These are phyloP conservation scores for Huntiella abstrusa DNA, from an alignment of 2,329 filamentous ascomycete species.

Conservation along the genomic window DNA sequence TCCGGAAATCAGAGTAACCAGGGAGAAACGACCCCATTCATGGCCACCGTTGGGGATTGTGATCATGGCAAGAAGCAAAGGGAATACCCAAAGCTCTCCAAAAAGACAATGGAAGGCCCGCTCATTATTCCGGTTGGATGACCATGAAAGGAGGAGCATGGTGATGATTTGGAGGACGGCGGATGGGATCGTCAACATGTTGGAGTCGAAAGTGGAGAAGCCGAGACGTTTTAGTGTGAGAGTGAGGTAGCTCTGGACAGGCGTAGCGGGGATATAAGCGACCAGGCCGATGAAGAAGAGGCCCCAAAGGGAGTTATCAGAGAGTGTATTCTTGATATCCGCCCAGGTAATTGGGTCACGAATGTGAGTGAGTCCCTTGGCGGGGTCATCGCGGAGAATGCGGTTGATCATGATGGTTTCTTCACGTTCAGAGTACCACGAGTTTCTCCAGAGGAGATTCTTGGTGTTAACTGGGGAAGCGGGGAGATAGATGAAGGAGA, in stretches of 20 bases:
- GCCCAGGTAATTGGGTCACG: conserved; percentile 29
- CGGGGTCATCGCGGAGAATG: conserved; percentile 34
- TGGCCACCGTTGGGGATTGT: conserved; percentile 16
- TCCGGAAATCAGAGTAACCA: conserved; percentile 18
- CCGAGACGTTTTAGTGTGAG: conserved; percentile 15
- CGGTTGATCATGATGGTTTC: conserved; percentile 40
- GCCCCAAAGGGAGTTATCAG: conserved; percentile 37
- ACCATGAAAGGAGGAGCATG: conserved; percentile 16
- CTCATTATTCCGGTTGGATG: conserved; percentile 18
- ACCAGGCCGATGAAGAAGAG: conserved; percentile 22
- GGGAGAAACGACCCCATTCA: conserved; percentile 17
- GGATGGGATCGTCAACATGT: conserved; percentile 35
- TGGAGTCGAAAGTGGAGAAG: conserved; percentile 30
- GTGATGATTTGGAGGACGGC: conserved; percentile 11
- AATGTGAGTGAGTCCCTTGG: conserved; percentile 36
- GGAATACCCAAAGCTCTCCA: conserved; percentile 19
- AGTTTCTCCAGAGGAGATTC: conserved; percentile 33
- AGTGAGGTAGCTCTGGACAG: conserved; percentile 16
- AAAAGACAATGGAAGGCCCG: conserved; percentile 17
- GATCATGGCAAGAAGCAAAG: conserved; percentile 18
- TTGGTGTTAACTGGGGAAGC: conserved; percentile 47
- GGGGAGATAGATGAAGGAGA: conserved; percentile 40
- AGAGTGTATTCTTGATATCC: conserved; percentile 26
- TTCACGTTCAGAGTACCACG: conserved; percentile 38
- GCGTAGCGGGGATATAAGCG: conserved; percentile 14